Evolutionary conservation across 2,329 filamentous ascomycete genomes (phyloP).

Genomic region (Parascedosporium putredinis): DNA sequence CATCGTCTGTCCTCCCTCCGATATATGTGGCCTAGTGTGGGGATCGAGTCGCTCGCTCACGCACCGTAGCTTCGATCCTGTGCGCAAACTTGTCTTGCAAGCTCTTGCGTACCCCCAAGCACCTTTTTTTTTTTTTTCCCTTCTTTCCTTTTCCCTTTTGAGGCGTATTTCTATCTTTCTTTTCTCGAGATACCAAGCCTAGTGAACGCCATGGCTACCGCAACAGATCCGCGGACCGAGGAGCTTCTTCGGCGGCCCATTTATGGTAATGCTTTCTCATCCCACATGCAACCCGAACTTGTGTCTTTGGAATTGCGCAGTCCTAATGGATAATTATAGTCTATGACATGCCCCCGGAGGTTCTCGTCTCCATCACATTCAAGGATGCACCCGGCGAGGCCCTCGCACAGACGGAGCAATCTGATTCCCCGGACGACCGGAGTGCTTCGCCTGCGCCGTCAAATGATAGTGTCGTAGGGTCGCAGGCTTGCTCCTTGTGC

Average conservation of each 20-base stretch:
- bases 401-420: not conserved
- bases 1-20: no score
- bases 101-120: no score
- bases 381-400: conserved; percentile 1
- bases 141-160: no score
- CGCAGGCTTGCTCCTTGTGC: conserved; percentile 76
- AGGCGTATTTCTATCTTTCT: no score
- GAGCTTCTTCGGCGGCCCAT: conserved; percentile 6
- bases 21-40: no score
- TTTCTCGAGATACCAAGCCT: not conserved
- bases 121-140: no score
- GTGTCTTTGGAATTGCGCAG: not conserved
- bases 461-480: conserved; percentile 39
- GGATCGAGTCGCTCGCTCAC: no score
- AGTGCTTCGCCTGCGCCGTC: not conserved
- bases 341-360: conserved; percentile 6
- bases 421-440: not conserved
- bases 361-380: conserved; percentile 4
- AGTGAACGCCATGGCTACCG: not conserved
- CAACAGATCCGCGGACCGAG: conserved; percentile 1
- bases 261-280: not conserved
- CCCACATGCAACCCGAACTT: no score
- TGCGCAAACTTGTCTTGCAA: no score
- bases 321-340: not conserved
- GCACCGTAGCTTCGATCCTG: no score